Base-by-base conservation (phyloP, 2,329 filamentous ascomycete species). In the Pseudocercospora macadamiae region DNA sequence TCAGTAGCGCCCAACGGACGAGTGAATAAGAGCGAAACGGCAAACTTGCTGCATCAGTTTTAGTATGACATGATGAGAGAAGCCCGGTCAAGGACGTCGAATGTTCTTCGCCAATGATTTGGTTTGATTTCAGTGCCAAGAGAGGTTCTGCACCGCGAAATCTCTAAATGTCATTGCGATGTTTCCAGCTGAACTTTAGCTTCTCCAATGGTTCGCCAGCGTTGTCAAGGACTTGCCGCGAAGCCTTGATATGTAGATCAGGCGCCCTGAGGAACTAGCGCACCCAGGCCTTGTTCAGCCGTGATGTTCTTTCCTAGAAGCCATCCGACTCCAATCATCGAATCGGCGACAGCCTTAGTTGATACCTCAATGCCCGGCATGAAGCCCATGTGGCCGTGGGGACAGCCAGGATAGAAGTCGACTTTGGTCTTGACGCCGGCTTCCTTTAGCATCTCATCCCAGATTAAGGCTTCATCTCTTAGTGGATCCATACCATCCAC, bases 381-480 rank as follows among this genome's bases (percentile, higher is more conserved):
- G 52, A 54, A 61, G 1, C 25, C 34, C 23, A 49, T 39, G 23
- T 61, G 58, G 3, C 25, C 58, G 26, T 60, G 53, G 25, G 57
- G 52, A 28, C 51, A 55, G 30, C 51, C 44, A 28, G 55, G 48
- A 32, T 47, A 53, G 36, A 60, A 52, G n/a, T 81, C 75, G 10
- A 82, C 32, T 48, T 71, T 74, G 0, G 79, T 81, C 64, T 73
- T 66, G 7, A 81, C 71, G 3, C 68, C 75, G 6, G 58, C 56
- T 51, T 79, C 79, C 19, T 75, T 69, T 53, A 84, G 65, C 1
- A 79, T 65, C 34, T 74, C 67, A 64, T 82, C 80, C 62, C 82
- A 84, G 0, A 83, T 77, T 47, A 84, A 61, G 0, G 71, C 78
- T 54, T 84, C 82, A 59, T 85, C 82, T 3, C 82, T 69, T 3